Evolutionary conservation across 2,329 filamentous ascomycete species (phyloP).

Genomic region (Thermothelomyces thermophilus): DNA sequence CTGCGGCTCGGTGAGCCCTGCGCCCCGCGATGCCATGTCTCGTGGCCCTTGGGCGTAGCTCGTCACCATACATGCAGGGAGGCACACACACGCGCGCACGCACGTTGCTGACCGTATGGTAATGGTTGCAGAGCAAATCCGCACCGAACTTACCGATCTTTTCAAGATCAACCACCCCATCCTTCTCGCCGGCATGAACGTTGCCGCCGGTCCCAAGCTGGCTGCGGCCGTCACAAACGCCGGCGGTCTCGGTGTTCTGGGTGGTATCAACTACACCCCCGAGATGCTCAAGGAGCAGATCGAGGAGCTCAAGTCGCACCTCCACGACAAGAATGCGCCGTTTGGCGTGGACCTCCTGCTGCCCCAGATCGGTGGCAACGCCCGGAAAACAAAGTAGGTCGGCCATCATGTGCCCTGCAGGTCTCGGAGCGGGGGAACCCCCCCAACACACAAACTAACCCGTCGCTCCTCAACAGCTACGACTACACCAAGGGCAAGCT

Average conservation of each 20-base stretch:
- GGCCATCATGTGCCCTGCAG: no score
- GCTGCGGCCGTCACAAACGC: constrained; percentile 96
- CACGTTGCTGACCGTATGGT: constrained; percentile 2
- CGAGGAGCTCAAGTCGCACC: constrained; percentile 81
- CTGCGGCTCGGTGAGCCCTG: not conserved
- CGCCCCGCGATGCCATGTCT: not conserved
- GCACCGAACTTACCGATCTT: constrained; percentile 88
- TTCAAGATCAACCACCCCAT: constrained; percentile 97
- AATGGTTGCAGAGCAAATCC: constrained; percentile 64
- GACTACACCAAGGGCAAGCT: constrained; percentile 99
- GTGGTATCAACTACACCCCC: constrained; percentile 90
- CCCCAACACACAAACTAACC: no score
- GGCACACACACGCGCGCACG: not conserved
- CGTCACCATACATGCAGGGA: not conserved
- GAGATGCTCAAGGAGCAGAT: constrained; percentile 97
- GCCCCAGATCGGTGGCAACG: constrained; percentile 88
- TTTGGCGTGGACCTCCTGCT: constrained; percentile 93
- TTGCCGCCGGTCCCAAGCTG: constrained; percentile 91
- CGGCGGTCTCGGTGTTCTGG: constrained; percentile 92
- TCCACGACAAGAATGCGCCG: constrained; percentile 85
- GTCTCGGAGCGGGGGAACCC: no score
- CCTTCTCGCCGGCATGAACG: constrained; percentile 97
- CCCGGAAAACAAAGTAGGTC: constrained; percentile 81
- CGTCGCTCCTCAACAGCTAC: constrained; percentile 55
- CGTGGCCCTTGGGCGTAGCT: not conserved